phyloP scores from a whole-genome alignment of 257 asterid species.

The Fraxinus excelsior region DNA sequence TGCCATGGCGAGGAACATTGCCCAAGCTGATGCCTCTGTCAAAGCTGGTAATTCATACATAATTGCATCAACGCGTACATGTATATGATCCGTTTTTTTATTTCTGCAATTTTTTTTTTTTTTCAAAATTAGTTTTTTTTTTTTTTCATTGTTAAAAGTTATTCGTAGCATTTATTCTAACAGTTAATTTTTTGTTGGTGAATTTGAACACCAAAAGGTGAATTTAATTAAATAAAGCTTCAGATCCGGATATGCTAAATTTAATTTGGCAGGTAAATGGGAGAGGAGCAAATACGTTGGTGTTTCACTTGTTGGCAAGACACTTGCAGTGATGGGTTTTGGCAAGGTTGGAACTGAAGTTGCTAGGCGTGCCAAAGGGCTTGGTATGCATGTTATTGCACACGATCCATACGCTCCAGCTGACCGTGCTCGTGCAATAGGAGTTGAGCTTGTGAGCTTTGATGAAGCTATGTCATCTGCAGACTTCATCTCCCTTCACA shows the following conservation, averaged over 20 bases:
- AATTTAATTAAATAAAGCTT: background rate
- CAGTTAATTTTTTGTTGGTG: background rate
- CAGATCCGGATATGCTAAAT: background rate
- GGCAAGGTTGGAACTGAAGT: constrained; percentile 82
- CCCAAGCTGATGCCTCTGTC: constrained; percentile 66
- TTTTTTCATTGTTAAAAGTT: background rate
- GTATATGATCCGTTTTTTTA: background rate
- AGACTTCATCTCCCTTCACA: constrained; percentile 73
- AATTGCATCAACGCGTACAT: background rate
- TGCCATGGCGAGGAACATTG: constrained; percentile 65
- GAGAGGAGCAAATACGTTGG: constrained; percentile 70
- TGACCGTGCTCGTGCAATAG: constrained; percentile 77
- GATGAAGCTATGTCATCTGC: constrained; percentile 63
- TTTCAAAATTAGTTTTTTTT: background rate
- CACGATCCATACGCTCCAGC: constrained; percentile 80
- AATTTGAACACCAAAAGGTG: background rate
- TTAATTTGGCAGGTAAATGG: constrained; percentile 53
- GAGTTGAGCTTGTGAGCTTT: constrained; percentile 72
- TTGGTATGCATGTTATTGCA: constrained; percentile 75
- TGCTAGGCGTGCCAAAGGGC: constrained; percentile 81
- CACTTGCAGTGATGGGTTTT: constrained; percentile 72
- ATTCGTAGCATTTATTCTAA: background rate
- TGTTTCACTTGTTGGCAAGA: constrained; percentile 73
- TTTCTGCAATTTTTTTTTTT: background rate
- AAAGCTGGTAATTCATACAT: constrained; percentile 50